Conservation (phyloP, 2,329 filamentous ascomycete genomes). For the Penicillium sp. region DNA sequence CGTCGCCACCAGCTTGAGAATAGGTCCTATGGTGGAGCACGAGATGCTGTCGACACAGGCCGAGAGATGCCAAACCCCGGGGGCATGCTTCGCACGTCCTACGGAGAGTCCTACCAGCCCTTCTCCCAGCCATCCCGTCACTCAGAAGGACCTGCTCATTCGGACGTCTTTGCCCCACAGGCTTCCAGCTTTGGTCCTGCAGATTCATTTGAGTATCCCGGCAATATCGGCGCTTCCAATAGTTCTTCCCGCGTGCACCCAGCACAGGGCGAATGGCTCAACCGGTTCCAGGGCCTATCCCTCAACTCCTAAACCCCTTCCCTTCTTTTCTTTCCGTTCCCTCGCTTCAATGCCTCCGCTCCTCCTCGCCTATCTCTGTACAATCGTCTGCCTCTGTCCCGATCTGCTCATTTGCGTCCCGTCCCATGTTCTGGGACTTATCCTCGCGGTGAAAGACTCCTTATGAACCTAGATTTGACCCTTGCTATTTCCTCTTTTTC, state of each 20-base stretch:
- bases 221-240: slow-evolving; percentile 36
- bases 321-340: background rate
- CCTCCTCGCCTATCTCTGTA: background rate
- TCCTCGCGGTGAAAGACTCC: slow-evolving; percentile 1
- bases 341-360: background rate
- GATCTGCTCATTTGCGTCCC: background rate
- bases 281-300: slow-evolving; percentile 67
- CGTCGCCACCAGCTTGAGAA: slow-evolving; percentile 43
- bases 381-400: background rate
- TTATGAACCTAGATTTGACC: slow-evolving; percentile 10
- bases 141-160: slow-evolving; percentile 27
- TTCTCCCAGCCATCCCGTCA: slow-evolving; percentile 34
- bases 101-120: slow-evolving; percentile 38
- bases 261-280: slow-evolving; percentile 56
- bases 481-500: background rate
- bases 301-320: slow-evolving; percentile 54
- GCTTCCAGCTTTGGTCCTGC: slow-evolving; percentile 39
- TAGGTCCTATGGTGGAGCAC: slow-evolving; percentile 28
- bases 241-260: slow-evolving; percentile 33
- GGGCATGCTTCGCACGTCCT: slow-evolving; percentile 33
- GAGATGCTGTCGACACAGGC: slow-evolving; percentile 29
- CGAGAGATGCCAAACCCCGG: slow-evolving; percentile 30
- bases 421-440: background rate
- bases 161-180: slow-evolving; percentile 39
- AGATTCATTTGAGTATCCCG: slow-evolving; percentile 34